Base-by-base conservation (phyloP, 768 basidiomycete species). In the Suillus occidentalis region DNA sequence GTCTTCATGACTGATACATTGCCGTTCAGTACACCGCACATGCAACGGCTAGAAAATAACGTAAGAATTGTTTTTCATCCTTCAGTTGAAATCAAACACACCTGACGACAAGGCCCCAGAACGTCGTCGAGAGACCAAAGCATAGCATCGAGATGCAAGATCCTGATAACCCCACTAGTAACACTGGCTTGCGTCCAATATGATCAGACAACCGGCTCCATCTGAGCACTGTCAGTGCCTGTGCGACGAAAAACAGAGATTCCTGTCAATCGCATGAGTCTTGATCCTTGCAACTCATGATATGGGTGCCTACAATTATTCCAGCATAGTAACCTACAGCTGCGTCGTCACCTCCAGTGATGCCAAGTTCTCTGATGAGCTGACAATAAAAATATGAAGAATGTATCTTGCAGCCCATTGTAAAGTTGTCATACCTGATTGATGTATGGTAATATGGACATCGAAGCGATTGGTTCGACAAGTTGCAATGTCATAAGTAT, bases 191-290 rank as follows among this genome's bases (percentile, higher is more conserved):
- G 49, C 91, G 85, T 13, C 91, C 90, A 18, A 92, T 75, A 50
- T 79, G 77, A 70, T 92, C 91, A 10, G 90, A 91, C 18, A 86
- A 67, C 36, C 88, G 83, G 71, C 88, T 88, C 89, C 90, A 93
- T 61, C 89, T 85, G 42, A 92, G 75, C 37, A 91, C 85, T 3
- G 88, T 87, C 62, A 85, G 71, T 1, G 90, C 88, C 72, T 92
- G 88, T 0, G 89, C 85, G n/a, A 89, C 78, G 67, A 89, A 92
- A 77, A 91, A 92, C 39, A 90, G 72, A 4, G 90, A 91, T 83
- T 91, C 86, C 90, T 92, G 64, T 8, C 43, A 0, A 37, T 31
- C 31, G 39, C 14, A 63, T 68, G 20, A 67, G 28, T 50, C 5
- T 36, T 12, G 36, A 25, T 20, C 4, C 12, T 47, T 5, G 43